Conservation (phyloP, 2,329 filamentous ascomycete genomes). For the Pseudogymnoascus sp. region DNA sequence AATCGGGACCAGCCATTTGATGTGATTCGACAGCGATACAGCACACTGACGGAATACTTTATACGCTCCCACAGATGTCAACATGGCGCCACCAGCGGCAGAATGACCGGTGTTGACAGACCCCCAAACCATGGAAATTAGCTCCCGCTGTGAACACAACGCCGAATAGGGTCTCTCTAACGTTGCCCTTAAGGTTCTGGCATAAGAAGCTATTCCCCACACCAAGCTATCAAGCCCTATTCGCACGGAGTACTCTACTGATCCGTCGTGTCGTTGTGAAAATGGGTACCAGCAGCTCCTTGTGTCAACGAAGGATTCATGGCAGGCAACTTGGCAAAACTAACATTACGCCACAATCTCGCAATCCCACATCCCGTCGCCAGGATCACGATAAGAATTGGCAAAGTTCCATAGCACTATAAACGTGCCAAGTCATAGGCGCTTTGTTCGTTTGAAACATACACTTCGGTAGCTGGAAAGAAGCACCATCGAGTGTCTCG, state of each 20-base stretch:
- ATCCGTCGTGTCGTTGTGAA: not conserved
- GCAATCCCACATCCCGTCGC: not conserved
- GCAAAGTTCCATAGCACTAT: not conserved
- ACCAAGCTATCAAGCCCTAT: not conserved
- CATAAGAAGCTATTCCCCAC: not conserved
- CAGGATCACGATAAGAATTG: constrained; percentile 1
- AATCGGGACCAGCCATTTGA: constrained; percentile 5
- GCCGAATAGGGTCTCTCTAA: not conserved
- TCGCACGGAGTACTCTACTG: not conserved
- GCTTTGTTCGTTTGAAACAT: not conserved
- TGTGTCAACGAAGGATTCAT: not conserved
- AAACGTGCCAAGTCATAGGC: constrained; percentile 4
- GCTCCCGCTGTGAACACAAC: not conserved
- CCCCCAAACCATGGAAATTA: constrained; percentile 2
- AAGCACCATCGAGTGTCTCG: constrained; percentile 1
- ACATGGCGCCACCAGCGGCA: not conserved
- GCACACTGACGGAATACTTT: not conserved
- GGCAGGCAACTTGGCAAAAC: not conserved
- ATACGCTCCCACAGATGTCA: not conserved
- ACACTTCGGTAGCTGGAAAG: not conserved
- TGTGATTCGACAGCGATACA: not conserved
- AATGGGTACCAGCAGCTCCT: not conserved
- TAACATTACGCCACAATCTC: constrained; percentile 3
- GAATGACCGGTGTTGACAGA: not conserved
- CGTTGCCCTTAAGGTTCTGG: not conserved